Conservation (phyloP, 306 rosid genomes). For the Vachellia collinsii region DNA sequence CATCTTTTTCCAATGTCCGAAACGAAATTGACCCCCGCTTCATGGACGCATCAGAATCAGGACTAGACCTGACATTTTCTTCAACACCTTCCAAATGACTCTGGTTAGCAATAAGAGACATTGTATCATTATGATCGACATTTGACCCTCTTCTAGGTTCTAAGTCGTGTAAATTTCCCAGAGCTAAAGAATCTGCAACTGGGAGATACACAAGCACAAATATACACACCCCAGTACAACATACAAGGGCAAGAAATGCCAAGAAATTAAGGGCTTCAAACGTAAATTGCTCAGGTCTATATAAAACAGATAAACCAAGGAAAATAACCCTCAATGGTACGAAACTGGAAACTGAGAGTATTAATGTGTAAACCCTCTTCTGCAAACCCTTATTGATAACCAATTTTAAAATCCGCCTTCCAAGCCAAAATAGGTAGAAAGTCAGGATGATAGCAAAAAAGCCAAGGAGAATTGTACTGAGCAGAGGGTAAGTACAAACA, state of each 20-base stretch:
- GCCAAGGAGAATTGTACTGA: slow-evolving; percentile 82
- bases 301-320: slow-evolving; percentile 87
- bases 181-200: slow-evolving; percentile 86
- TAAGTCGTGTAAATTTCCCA: slow-evolving; percentile 79
- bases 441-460: slow-evolving; percentile 77
- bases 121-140: slow-evolving; percentile 66
- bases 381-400: slow-evolving; percentile 96
- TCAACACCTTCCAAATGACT: slow-evolving; percentile 59
- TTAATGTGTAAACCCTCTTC: slow-evolving; percentile 88
- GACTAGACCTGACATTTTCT: slow-evolving; percentile 62
- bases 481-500: slow-evolving; percentile 91
- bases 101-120: slow-evolving; percentile 83
- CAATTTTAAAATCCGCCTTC: slow-evolving; percentile 88
- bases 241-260: slow-evolving; percentile 87
- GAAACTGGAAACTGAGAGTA: slow-evolving; percentile 82
- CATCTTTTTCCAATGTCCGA: slow-evolving; percentile 69
- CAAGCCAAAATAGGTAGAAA: slow-evolving; percentile 90
- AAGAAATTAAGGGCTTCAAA: slow-evolving; percentile 84
- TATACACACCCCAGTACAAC: slow-evolving; percentile 85
- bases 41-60: slow-evolving; percentile 72
- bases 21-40: slow-evolving; percentile 92
- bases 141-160: slow-evolving; percentile 68
- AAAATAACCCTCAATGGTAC: slow-evolving; percentile 89
- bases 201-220: slow-evolving; percentile 92
- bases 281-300: slow-evolving; percentile 68